phyloP scores from a whole-genome alignment of 192 early-diverging fungal species.

The Backusella circina region DNA sequence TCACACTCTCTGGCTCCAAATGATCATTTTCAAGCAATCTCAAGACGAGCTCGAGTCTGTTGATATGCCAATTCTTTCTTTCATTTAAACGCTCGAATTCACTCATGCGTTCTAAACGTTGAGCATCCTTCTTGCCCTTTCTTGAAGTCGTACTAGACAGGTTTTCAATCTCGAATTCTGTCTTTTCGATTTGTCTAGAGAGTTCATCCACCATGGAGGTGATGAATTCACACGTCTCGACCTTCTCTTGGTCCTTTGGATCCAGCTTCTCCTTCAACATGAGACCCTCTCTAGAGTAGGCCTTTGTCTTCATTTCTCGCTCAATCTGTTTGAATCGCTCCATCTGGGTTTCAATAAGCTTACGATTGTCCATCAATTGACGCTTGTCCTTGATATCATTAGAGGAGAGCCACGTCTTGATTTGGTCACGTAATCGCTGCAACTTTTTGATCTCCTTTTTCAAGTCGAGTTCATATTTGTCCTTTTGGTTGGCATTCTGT shows the following conservation, averaged over 20 bases:
- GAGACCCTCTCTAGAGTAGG: constrained; percentile 95
- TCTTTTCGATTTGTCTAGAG: constrained; percentile 83
- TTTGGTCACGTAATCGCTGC: constrained; percentile 94
- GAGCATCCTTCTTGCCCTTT: constrained; percentile 63
- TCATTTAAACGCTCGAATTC: constrained; percentile 75
- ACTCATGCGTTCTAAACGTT: constrained; percentile 67
- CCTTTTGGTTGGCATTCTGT: constrained; percentile 85
- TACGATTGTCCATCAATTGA: constrained; percentile 83
- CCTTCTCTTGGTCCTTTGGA: constrained; percentile 91
- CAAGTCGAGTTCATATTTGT: constrained; percentile 95
- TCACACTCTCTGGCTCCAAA: constrained; percentile 78
- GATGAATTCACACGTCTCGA: constrained; percentile 82
- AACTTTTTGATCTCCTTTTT: constrained; percentile 99
- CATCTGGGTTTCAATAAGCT: constrained; percentile 98
- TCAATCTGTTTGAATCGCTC: constrained; percentile 97
- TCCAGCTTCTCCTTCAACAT: constrained; percentile 76
- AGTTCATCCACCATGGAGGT: constrained; percentile 80
- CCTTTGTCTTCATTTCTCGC: constrained; percentile 99
- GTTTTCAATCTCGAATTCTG: constrained; percentile 88
- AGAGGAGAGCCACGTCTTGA: constrained; percentile 93
- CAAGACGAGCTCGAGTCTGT: constrained; percentile 85
- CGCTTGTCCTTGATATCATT: constrained; percentile 98
- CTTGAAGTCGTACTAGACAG: constrained; percentile 61
- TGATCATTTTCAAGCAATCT: constrained; percentile 93
- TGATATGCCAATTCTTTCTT: constrained; percentile 89